phyloP scores from a whole-genome alignment of 179 eudicot genomes.

The Corrigiola litoralis region DNA sequence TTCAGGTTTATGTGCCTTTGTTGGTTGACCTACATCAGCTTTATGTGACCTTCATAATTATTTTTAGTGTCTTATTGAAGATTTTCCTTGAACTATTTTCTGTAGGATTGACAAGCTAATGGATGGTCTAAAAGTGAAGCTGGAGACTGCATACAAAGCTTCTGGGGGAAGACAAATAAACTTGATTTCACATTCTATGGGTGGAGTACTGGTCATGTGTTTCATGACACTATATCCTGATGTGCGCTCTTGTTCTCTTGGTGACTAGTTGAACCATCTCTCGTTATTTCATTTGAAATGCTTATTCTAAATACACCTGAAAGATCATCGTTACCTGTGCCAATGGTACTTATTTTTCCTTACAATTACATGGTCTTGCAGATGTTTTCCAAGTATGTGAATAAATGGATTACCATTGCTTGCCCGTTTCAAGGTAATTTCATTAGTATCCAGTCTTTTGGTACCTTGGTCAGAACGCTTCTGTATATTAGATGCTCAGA shows the following conservation, averaged over 20 bases:
- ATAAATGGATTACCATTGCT: slow-evolving; percentile 90
- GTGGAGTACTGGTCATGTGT: slow-evolving; percentile 79
- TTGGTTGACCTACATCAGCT: neutral
- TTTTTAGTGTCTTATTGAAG: neutral
- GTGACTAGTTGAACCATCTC: slow-evolving; percentile 17
- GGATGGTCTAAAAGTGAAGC: slow-evolving; percentile 72
- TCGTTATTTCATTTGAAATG: neutral
- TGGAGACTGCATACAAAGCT: slow-evolving; percentile 74
- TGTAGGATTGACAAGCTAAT: slow-evolving; percentile 72
- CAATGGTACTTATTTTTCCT: neutral
- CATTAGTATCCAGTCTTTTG: neutral
- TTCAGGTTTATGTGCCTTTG: neutral
- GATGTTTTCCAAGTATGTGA: slow-evolving; percentile 83
- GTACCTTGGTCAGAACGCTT: neutral
- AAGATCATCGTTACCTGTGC: no score
- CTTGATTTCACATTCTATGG: slow-evolving; percentile 95
- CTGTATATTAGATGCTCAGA: neutral
- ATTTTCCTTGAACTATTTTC: no score
- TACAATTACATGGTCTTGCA: slow-evolving; percentile 30
- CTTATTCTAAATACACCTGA: neutral
- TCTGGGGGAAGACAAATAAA: slow-evolving; percentile 86
- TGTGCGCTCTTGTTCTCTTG: slow-evolving; percentile 37
- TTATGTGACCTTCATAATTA: neutral
- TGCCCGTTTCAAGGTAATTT: slow-evolving; percentile 92
- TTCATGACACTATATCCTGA: slow-evolving; percentile 74